Conservation (phyloP, 768 basidiomycete genomes). For the Dentipellis sp. region DNA sequence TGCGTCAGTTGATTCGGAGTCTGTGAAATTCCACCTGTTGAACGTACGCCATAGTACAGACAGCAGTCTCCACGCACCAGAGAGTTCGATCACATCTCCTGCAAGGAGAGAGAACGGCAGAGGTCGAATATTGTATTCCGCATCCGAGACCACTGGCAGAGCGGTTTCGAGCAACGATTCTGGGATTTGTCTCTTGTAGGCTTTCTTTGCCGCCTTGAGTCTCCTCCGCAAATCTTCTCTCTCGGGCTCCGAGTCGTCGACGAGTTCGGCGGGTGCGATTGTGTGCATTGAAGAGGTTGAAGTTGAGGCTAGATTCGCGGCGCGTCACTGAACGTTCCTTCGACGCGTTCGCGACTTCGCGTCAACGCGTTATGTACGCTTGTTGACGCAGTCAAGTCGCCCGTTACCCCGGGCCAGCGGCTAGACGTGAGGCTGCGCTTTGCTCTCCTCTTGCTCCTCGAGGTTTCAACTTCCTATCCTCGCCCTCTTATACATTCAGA, state of each 20-base stretch:
- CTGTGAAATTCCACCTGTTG: background rate
- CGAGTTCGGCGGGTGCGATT: slow-evolving; percentile 17
- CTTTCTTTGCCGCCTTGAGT: slow-evolving; percentile 13
- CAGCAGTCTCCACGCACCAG: background rate
- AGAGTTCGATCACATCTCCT: background rate
- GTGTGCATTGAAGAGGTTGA: background rate
- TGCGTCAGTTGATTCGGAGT: background rate
- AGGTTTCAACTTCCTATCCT: too few relatives aligned
- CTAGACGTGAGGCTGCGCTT: background rate
- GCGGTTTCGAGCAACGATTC: too few relatives aligned
- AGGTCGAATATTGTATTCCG: background rate
- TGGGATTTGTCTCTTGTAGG: slow-evolving; percentile 8
- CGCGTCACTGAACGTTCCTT: background rate
- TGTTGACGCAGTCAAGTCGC: slow-evolving; percentile 6
- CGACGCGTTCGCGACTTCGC: background rate
- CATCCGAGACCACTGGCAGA: too few relatives aligned
- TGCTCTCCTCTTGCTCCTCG: too few relatives aligned
- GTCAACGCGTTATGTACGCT: slow-evolving; percentile 14
- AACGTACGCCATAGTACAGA: background rate
- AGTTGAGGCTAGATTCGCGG: background rate
- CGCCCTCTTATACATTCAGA: background rate
- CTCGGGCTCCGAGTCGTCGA: slow-evolving; percentile 71
- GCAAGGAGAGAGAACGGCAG: background rate
- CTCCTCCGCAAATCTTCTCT: slow-evolving; percentile 30
- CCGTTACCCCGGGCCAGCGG: background rate